Percentiles rank a stretch among this genome's conserved stretches.
Conservation (phyloP, 129 eudicot species). For the Arctium lappa region DNA sequence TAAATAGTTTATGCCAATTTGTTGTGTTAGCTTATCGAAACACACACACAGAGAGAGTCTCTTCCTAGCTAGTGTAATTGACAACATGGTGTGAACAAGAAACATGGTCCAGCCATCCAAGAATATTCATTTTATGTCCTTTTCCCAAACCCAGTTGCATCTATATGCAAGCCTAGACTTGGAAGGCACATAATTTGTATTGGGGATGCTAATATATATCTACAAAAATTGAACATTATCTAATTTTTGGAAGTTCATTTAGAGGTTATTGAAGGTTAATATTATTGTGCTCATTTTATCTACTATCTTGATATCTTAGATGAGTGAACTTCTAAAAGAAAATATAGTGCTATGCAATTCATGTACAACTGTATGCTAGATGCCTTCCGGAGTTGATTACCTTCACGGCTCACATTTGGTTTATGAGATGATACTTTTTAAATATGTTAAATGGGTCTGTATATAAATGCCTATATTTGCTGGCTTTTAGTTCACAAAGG, state of each 20-base stretch:
- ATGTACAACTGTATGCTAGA: slow-evolving; percentile 1
- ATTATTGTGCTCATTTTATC: background rate
- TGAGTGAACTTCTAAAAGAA: background rate
- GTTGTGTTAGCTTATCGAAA: background rate
- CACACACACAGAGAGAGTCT: background rate
- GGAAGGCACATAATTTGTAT: background rate
- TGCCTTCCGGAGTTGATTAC: background rate
- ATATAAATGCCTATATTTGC: background rate
- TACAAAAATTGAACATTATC: background rate
- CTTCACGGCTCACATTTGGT: background rate
- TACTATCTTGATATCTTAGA: slow-evolving; percentile 9
- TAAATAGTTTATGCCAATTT: slow-evolving; percentile 1
- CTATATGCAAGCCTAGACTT: background rate
- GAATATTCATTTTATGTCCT: background rate
- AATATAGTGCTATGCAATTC: background rate
- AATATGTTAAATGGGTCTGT: background rate
- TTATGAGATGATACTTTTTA: background rate
- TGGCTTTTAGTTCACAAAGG: background rate
- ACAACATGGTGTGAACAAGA: background rate
- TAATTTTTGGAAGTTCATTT: background rate
- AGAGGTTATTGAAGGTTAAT: slow-evolving; percentile 12
- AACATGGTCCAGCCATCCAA: background rate
- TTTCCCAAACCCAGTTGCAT: slow-evolving; percentile 6
- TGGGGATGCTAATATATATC: background rate
- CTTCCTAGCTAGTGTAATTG: background rate